A percentile compares a stretch with the other conserved stretches of the same genome.
Evolutionary conservation across 2,329 filamentous ascomycete species (phyloP).

Genomic region (Furcasterigmium sp.): DNA sequence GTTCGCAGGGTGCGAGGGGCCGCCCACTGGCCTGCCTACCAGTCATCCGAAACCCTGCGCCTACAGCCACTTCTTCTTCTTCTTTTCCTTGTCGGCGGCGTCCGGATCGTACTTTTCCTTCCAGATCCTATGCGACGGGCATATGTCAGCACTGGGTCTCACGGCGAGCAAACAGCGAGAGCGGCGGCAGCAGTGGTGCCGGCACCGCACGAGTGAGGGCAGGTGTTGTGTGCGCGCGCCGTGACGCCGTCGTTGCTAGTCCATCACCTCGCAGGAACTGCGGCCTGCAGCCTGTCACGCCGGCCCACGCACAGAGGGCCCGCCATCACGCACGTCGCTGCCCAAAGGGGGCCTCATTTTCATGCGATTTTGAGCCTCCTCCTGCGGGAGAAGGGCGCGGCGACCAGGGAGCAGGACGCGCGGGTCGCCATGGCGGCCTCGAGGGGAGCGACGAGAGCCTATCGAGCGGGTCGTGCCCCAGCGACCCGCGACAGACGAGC

Average conservation of each 20-base stretch:
- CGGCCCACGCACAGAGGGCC: no score
- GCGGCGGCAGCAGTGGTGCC: no score
- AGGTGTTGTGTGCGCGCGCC: no score
- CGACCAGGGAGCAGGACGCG: constrained; percentile 8
- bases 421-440: neutral
- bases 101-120: constrained; percentile 83
- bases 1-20: neutral
- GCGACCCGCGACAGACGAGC: constrained; percentile 22
- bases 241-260: no score
- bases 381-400: neutral
- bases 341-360: neutral
- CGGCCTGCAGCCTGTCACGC: no score
- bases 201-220: no score
- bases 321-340: neutral
- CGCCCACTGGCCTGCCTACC: no score
- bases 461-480: constrained; percentile 19
- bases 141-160: neutral
- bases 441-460: constrained; percentile 21
- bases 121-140: constrained; percentile 75
- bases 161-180: neutral
- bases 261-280: no score
- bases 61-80: constrained; percentile 9
- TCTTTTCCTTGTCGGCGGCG: constrained; percentile 34
- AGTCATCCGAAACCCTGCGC: no score
- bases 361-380: neutral